These are phyloP conservation scores for Pythium angustatum DNA, from an alignment of 352 stramenopile genomes.

Conservation along the genomic window DNA sequence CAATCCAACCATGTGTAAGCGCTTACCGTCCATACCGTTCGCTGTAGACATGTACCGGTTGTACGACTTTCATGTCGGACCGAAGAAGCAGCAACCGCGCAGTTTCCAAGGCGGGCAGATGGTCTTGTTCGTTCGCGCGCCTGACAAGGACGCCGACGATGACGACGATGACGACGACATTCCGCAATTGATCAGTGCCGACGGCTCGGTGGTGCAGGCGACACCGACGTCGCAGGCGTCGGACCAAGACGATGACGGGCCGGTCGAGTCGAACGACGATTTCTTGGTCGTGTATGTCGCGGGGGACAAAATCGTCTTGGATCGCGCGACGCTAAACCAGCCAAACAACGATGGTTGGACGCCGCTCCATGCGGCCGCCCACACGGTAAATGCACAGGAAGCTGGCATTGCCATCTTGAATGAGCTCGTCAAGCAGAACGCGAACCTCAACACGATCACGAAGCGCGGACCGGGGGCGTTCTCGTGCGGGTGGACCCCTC, in stretches of 20 bases:
- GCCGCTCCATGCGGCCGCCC: slow-evolving; percentile 70
- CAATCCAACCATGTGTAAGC: no score
- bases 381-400: slow-evolving; percentile 70
- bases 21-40: no score
- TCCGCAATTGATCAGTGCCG: slow-evolving; percentile 17
- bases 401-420: slow-evolving; percentile 75
- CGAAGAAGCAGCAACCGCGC: slow-evolving; percentile 48
- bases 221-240: slow-evolving; percentile 11
- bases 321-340: slow-evolving; percentile 58
- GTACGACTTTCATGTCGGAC: slow-evolving; percentile 82
- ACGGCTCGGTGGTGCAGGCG: slow-evolving; percentile 18
- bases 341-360: slow-evolving; percentile 85
- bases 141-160: slow-evolving; percentile 28
- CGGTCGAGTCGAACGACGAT: slow-evolving; percentile 44
- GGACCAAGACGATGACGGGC: slow-evolving; percentile 21
- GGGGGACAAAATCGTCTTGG: slow-evolving; percentile 74
- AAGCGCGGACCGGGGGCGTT: slow-evolving; percentile 71
- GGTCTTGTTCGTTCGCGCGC: slow-evolving; percentile 60
- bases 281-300: slow-evolving; percentile 66
- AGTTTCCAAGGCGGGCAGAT: slow-evolving; percentile 66
- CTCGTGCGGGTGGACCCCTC: slow-evolving; percentile 72
- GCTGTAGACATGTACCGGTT: slow-evolving; percentile 65
- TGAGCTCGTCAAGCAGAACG: slow-evolving; percentile 56
- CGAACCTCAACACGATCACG: slow-evolving; percentile 63
- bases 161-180: slow-evolving; percentile 34